These are phyloP conservation scores for Erythrophleum fordii DNA, from an alignment of 306 rosid species.

Conservation along the genomic window DNA sequence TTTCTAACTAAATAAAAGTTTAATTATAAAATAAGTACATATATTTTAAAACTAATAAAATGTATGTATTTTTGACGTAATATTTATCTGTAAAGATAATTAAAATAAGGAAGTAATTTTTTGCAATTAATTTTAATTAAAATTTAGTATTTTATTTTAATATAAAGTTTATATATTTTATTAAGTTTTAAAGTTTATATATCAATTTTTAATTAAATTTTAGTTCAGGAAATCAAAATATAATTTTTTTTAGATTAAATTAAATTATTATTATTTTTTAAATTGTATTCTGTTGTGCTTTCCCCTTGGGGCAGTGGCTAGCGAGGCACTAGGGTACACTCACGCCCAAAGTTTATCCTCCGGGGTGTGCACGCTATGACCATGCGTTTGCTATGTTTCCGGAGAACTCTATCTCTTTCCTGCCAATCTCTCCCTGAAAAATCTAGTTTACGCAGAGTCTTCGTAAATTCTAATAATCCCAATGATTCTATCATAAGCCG, in stretches of 20 bases:
- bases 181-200: not conserved
- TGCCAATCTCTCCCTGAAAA: slow-evolving; percentile 29
- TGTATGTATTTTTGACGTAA: too few species aligned
- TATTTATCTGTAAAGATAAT: too few species aligned
- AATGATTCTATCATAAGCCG: slow-evolving; percentile 44
- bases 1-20: too few species aligned
- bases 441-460: not conserved
- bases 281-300: not conserved
- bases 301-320: not conserved
- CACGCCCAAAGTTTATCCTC: too few species aligned
- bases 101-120: not conserved
- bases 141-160: too few species aligned
- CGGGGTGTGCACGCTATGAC: not conserved
- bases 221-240: too few species aligned
- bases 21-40: too few species aligned
- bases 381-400: slow-evolving; percentile 13
- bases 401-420: slow-evolving; percentile 38
- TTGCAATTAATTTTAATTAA: not conserved
- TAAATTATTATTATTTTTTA: too few species aligned
- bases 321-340: not conserved
- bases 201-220: too few species aligned
- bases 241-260: too few species aligned
- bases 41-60: too few species aligned
- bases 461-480: slow-evolving; percentile 39
- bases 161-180: not conserved